Evolutionary conservation across 2,329 filamentous ascomycete genomes (phyloP), one percentile per base, ranked within the genome.

Genomic region (Botrytis medusae): DNA sequence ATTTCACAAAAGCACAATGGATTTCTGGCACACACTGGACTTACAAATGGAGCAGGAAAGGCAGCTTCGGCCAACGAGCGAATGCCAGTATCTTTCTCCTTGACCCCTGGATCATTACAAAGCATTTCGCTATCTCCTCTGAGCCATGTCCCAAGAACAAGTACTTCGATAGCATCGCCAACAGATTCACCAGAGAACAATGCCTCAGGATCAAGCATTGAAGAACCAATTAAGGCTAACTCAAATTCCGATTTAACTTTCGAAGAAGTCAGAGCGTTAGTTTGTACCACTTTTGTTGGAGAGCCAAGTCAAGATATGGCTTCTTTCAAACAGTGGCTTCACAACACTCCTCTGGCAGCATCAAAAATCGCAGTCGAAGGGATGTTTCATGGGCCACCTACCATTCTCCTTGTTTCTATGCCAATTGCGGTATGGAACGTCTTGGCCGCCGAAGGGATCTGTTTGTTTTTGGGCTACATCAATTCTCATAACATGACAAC

Each of bases 401-500:
- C 90, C 0, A 90, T 91, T 83, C 82, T 91, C 14, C 82, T 91
- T 44, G 89, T 91, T 71, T 91, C 89, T 6, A 91, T 91, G 87
- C 89, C 89, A 6, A 85, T 87, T 73, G 85, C 86, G 8, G 85
- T 91, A 22, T 91, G 89, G 88, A 89, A 87, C 76, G 85, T 90
- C 34, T 87, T 91, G 12, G 87, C 90, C 81, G 87, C 90, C 74
- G 89, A 91, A 76, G 90, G 91, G 78, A 89, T 91, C 34, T 91
- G 89, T 81, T 89, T 87, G 76, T 91, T 89, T 74, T 79, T 91
- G 63, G 90, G 90, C 46, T 89, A 89, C 76, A 87, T 91, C 76
- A 90, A 87, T 77, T 91, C 90, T 0, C 88, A 90, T 77, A 91
- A 91, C 81, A 88, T 91, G 86, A 87, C 89, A 14, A 87, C 89